Conservation (phyloP, 805 yeast genomes). For the Yarrowia sp. region DNA sequence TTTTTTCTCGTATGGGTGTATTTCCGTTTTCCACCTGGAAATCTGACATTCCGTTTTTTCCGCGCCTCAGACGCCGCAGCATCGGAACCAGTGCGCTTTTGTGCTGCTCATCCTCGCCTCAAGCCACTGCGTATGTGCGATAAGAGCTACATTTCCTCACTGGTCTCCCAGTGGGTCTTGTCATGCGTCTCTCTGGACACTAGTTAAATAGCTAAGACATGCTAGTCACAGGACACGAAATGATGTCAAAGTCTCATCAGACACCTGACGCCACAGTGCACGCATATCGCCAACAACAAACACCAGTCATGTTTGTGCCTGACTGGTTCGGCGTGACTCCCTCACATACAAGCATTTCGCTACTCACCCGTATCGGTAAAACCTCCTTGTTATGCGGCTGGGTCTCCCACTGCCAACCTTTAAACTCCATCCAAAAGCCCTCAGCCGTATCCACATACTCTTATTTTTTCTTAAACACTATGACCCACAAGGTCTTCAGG, state of each 20-base stretch:
- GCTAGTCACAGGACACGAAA: too few relatives aligned
- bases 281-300: too few relatives aligned
- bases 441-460: constrained; percentile 9
- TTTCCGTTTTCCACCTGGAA: not conserved
- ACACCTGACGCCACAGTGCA: too few relatives aligned
- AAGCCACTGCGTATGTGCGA: not conserved
- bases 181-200: too few relatives aligned
- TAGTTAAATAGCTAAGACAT: too few relatives aligned
- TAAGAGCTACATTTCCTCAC: not conserved
- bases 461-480: not conserved
- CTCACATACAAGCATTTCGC: too few relatives aligned
- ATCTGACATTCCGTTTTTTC: not conserved
- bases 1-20: not conserved
- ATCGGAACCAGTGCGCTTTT: not conserved
- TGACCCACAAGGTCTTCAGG: not conserved
- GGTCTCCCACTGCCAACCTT: not conserved
- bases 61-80: not conserved
- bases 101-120: not conserved
- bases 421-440: constrained; percentile 3
- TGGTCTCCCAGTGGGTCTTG: not conserved
- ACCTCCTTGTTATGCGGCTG: constrained; percentile 5
- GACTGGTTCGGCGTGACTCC: too few relatives aligned
- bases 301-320: too few relatives aligned
- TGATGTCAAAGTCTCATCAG: too few relatives aligned
- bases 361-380: not conserved